phyloP scores from a whole-genome alignment of 139 green algal species.

The Mychonastes homosphaera region DNA sequence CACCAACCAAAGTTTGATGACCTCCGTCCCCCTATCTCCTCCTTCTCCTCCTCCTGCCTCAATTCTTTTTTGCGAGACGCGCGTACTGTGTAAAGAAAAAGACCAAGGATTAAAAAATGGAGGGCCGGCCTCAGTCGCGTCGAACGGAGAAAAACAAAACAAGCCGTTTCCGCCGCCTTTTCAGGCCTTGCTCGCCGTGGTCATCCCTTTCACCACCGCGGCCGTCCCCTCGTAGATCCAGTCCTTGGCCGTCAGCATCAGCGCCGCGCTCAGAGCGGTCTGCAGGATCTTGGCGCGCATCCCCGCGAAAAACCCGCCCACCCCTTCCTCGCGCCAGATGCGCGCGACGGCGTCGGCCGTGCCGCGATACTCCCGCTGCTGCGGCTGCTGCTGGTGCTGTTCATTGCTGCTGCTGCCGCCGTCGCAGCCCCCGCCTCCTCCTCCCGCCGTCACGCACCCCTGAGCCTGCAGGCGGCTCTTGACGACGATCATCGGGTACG shows the following conservation, averaged over 20 bases:
- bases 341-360: constrained; percentile 33
- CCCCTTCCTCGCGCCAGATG: constrained; percentile 38
- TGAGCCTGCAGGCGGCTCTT: constrained; percentile 69
- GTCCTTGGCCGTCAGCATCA: constrained; percentile 77
- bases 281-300: constrained; percentile 74
- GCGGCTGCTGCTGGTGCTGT: background rate
- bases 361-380: constrained; percentile 24
- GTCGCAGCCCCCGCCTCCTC: constrained; percentile 16
- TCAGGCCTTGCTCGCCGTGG: too few relatives aligned
- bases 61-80: too few relatives aligned
- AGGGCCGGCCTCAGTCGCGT: too few relatives aligned
- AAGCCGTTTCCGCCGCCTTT: too few relatives aligned
- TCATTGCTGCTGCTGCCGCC: constrained; percentile 21
- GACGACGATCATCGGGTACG: constrained; percentile 87
- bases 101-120: too few relatives aligned
- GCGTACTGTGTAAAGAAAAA: too few relatives aligned
- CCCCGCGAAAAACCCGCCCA: constrained; percentile 57
- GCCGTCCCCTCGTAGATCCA: too few relatives aligned
- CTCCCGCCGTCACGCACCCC: background rate
- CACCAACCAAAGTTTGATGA: too few relatives aligned
- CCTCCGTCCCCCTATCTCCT: too few relatives aligned
- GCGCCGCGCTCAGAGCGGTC: constrained; percentile 40
- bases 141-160: too few relatives aligned
- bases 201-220: too few relatives aligned
- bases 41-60: too few relatives aligned